Evolutionary conservation across 306 rosid genomes (phyloP).

Genomic region (Ziziphus jujuba): DNA sequence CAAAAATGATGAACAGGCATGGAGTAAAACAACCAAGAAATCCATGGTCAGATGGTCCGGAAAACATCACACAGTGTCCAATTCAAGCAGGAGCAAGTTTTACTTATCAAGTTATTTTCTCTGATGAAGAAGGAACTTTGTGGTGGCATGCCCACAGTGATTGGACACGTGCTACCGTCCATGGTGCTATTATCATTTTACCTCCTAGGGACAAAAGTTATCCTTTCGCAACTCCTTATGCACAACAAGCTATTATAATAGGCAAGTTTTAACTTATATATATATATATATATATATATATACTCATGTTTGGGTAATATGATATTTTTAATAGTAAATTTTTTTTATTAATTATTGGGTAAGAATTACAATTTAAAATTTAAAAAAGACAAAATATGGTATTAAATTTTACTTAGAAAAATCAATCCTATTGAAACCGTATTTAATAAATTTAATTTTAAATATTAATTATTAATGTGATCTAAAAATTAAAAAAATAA

Average conservation of each 20-base stretch:
- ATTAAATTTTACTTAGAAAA: too few species aligned
- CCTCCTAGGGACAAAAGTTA: slow-evolving; percentile 1
- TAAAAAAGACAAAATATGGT: too few species aligned
- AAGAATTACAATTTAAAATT: too few species aligned
- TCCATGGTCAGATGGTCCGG: too few species aligned
- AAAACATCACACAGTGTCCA: slow-evolving; percentile 43
- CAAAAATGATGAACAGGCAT: slow-evolving; percentile 17
- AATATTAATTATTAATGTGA: too few species aligned
- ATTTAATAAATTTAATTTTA: too few species aligned
- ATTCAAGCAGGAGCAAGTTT: slow-evolving; percentile 26
- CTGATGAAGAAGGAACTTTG: slow-evolving; percentile 40
- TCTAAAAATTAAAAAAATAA: too few species aligned
- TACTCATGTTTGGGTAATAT: too few species aligned
- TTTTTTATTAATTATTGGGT: too few species aligned
- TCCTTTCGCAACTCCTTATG: slow-evolving; percentile 30
- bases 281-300: not conserved
- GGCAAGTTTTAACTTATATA: not conserved
- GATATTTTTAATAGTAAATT: too few species aligned
- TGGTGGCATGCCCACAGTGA: slow-evolving; percentile 56
- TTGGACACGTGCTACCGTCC: slow-evolving; percentile 41
- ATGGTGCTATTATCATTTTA: slow-evolving; percentile 31
- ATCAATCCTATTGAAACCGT: too few species aligned
- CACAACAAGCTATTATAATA: slow-evolving; percentile 9
- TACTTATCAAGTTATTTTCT: slow-evolving; percentile 31
- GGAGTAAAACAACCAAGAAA: slow-evolving; percentile 42